Percentiles rank a stretch among this genome's conserved stretches.
Conservation (phyloP, 2,329 filamentous ascomycete species). For the Botryotinia globosa region DNA sequence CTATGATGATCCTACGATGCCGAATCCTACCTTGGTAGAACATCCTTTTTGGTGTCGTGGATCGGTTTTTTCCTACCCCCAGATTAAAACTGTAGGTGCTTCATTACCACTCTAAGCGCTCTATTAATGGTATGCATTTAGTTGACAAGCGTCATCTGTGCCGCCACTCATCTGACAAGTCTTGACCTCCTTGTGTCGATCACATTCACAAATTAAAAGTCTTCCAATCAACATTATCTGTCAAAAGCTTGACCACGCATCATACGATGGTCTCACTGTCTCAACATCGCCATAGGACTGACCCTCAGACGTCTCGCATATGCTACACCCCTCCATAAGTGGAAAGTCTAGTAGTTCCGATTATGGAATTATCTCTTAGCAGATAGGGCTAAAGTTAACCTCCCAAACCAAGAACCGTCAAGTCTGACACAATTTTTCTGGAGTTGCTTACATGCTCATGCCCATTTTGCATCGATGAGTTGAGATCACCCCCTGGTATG, state of each 20-base stretch:
- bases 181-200: constrained; percentile 12
- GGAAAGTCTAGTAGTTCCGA: not conserved
- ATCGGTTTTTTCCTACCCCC: not conserved
- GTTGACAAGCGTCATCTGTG: not conserved
- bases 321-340: not conserved
- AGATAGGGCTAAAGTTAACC: not conserved
- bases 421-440: constrained; percentile 18
- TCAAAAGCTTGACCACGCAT: not conserved
- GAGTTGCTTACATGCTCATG: not conserved
- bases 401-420: not conserved
- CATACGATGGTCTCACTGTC: constrained; percentile 2
- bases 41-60: not conserved
- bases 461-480: constrained; percentile 4
- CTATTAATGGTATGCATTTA: not conserved
- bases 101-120: constrained; percentile 10
- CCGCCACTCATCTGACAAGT: constrained; percentile 7
- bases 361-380: not conserved
- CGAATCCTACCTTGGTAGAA: not conserved
- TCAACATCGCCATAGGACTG: constrained; percentile 8
- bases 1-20: not conserved
- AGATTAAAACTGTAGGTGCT: not conserved
- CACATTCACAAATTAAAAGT: not conserved
- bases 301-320: constrained; percentile 6
- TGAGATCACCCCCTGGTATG: constrained; percentile 1
- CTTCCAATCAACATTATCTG: not conserved